Conservation (phyloP, 352 stramenopile species). For the Globisporangium canariense region DNA sequence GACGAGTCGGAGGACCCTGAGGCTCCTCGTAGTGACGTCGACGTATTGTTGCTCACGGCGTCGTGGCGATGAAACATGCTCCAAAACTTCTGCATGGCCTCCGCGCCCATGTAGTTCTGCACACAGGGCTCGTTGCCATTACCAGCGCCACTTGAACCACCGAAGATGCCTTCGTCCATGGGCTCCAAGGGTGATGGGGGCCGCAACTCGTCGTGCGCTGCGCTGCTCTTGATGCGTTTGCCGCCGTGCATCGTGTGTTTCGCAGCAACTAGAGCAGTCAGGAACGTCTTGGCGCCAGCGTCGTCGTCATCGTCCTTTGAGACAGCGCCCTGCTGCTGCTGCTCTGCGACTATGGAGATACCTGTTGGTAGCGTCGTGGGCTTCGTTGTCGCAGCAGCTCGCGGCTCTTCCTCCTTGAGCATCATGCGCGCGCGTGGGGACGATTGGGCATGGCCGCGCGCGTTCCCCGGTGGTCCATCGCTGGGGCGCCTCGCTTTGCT, state of each 20-base stretch:
- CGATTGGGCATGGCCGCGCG: neutral
- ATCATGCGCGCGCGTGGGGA: slow-evolving; percentile 24
- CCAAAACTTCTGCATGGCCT: slow-evolving; percentile 67
- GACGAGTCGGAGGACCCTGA: neutral
- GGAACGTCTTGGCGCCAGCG: slow-evolving; percentile 30
- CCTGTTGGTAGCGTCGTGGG: neutral
- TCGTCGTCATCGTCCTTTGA: neutral
- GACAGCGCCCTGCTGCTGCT: neutral
- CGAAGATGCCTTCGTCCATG: slow-evolving; percentile 26
- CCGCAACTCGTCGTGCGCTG: slow-evolving; percentile 19
- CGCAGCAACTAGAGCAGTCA: slow-evolving; percentile 36
- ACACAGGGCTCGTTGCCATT: slow-evolving; percentile 19
- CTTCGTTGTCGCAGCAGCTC: neutral
- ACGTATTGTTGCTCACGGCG: slow-evolving; percentile 48
- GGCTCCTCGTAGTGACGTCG: neutral
- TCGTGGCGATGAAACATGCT: slow-evolving; percentile 70
- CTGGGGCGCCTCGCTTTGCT: slow-evolving; percentile 23
- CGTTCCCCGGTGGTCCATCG: slow-evolving; percentile 11
- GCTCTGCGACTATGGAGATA: neutral
- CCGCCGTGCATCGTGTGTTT: slow-evolving; percentile 15
- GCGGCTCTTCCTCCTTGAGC: slow-evolving; percentile 18
- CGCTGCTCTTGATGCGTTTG: neutral
- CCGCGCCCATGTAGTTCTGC: slow-evolving; percentile 58
- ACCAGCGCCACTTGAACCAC: slow-evolving; percentile 1
- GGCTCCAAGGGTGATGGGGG: slow-evolving; percentile 64